Evolutionary conservation across 1,284 basidiomycete species (phyloP).

Genomic region (Malassezia brasiliensis): DNA sequence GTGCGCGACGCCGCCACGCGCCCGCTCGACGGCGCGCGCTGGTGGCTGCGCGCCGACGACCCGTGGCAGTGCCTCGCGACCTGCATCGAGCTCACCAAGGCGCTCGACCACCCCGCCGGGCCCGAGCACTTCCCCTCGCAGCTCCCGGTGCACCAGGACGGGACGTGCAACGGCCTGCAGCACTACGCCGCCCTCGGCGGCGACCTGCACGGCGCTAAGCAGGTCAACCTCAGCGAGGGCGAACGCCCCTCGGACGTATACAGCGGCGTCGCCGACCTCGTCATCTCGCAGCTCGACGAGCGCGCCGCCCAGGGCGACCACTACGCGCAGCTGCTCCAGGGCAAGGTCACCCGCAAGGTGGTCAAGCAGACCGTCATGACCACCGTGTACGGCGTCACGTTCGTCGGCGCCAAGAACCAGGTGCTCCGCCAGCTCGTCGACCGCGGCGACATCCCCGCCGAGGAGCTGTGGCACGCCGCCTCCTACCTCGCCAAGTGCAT

Average conservation of each 20-base stretch:
- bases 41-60: constrained; percentile 75
- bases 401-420: constrained; percentile 86
- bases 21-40: constrained; percentile 49
- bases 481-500: constrained; percentile 58
- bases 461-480: constrained; percentile 66
- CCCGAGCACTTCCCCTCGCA: constrained; percentile 63
- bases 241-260: constrained; percentile 93
- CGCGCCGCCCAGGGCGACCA: constrained; percentile 54
- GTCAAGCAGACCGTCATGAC: constrained; percentile 99
- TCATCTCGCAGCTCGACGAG: constrained; percentile 52
- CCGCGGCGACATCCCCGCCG: constrained; percentile 62
- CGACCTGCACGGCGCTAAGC: constrained; percentile 74
- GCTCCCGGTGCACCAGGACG: constrained; percentile 95
- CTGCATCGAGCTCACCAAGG: constrained; percentile 73
- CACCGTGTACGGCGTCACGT: constrained; percentile 96
- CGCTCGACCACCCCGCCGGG: constrained; percentile 57
- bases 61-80: constrained; percentile 94
- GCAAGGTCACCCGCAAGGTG: constrained; percentile 81
- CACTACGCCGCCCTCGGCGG: constrained; percentile 97
- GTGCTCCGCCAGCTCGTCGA: constrained; percentile 81
- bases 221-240: constrained; percentile 80
- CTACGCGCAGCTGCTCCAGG: constrained; percentile 61
- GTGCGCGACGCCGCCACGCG: constrained; percentile 74
- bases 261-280: constrained; percentile 68
- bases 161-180: constrained; percentile 95